Percentiles rank a stretch among this genome's conserved stretches.
phyloP scores from a whole-genome alignment of 2,329 filamentous ascomycete genomes.

The Westerdykella sp. region DNA sequence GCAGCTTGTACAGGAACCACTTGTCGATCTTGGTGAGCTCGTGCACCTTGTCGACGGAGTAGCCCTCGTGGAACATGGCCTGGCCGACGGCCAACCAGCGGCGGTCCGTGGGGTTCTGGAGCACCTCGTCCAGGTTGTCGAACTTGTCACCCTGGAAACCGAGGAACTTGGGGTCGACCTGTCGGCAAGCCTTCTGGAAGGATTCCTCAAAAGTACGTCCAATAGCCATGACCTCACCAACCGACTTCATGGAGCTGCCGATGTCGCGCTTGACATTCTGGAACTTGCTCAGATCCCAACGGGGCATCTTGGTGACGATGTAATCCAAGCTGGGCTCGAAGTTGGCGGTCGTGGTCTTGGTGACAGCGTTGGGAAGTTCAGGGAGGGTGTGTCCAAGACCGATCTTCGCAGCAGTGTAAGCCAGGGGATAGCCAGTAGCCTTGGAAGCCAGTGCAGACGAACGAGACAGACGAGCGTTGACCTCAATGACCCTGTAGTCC shows the following conservation, averaged over 20 bases:
- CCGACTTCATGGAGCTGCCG: slow-evolving; percentile 97
- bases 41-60: slow-evolving; percentile 85
- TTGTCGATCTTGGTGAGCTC: slow-evolving; percentile 98
- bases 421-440: slow-evolving; percentile 93
- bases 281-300: slow-evolving; percentile 98
- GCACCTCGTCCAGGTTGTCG: slow-evolving; percentile 81
- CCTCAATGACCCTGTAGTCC: slow-evolving; percentile 97
- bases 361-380: slow-evolving; percentile 94
- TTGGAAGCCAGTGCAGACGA: slow-evolving; percentile 97
- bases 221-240: slow-evolving; percentile 99
- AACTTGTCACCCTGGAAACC: slow-evolving; percentile 96
- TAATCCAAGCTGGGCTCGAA: slow-evolving; percentile 98
- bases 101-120: slow-evolving; percentile 90
- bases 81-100: slow-evolving; percentile 96
- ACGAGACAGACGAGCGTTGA: slow-evolving; percentile 95
- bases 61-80: slow-evolving; percentile 95
- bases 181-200: slow-evolving; percentile 96
- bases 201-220: slow-evolving; percentile 98
- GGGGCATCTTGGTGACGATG: slow-evolving; percentile 96
- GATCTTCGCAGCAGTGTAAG: slow-evolving; percentile 97
- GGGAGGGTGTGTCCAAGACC: slow-evolving; percentile 92
- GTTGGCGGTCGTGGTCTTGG: slow-evolving; percentile 97
- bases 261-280: slow-evolving; percentile 98
- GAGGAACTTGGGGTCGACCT: slow-evolving; percentile 86
- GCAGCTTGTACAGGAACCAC: slow-evolving; percentile 98